Evolutionary conservation across 805 yeast species (phyloP), one percentile per base, ranked within the genome.

Genomic region (Lipomyces oligophaga): DNA sequence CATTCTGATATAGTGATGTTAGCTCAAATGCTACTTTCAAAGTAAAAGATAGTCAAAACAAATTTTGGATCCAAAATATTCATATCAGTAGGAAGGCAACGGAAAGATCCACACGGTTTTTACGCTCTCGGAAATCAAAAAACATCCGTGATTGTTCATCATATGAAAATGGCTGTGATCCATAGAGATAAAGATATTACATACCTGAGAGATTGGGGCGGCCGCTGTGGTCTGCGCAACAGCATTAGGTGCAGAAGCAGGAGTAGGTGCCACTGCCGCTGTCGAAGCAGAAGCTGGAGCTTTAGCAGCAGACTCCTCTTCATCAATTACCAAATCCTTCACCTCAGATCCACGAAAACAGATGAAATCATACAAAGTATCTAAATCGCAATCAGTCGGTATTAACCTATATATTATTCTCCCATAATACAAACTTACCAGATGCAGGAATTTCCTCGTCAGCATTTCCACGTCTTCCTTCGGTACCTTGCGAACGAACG

Each of bases 301-400:
- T 8, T 55, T 47, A 4, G 57, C 57, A 8, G 79, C 81, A 48
- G 81, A 68, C 3, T 81, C 79, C 30, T 73, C 73, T 53, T 88
- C 97, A 60, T 90, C 73, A 45, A 93, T 93, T 57, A 80, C 79
- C 65, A 93, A 74, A 61, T 85, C 96, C 67, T 85, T 84, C 19
- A 93, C 97, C 60, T 90, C 97, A 21, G 85, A 78, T 31, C 98
- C 98, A 58, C 89, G 79, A 65, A 93, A 84, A 45, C 83, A 85
- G 41, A 93, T 86, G 47, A 76, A 77, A 22, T 85, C 89, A 66
- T 79, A 85, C 13, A 82, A 74, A 34, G 74, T 79, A 30, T 72
- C 74, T 54, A 30, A n/a, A 18, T 10, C 10, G 19, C n/a, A 13
- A 26, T 26, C 13, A 26, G 30, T 13, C 30, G 13, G 11, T 10